Evolutionary conservation across 2,329 filamentous ascomycete species (phyloP), one percentile per base, ranked within the genome.

Genomic region (Davidsoniella australis): DNA sequence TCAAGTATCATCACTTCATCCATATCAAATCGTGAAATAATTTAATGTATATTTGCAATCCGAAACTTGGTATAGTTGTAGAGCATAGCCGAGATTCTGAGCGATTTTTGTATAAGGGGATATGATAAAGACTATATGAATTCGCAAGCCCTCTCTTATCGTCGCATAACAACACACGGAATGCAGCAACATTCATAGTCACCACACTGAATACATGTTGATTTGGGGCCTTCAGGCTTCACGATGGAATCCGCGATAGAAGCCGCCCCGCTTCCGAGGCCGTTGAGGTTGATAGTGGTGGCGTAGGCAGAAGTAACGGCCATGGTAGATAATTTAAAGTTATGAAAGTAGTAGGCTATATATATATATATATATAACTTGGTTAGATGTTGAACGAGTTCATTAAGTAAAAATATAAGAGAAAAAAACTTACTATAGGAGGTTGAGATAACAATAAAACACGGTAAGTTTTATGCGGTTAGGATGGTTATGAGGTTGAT

Each of bases 151-250:
- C 12, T 16, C 8, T 38, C 16, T n/a, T 6, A 17, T 41, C 39
- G 36, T 63, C 58, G 73, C 64, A 75, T 68, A 37, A 75, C 65
- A 7, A 62, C 65, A 54, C 72, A 75, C 1, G 68, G 67, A 52
- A 75, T 72, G 57, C 72, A 76, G 59, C 72, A 76, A 59, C 71
- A 75, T 46, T 71, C 63, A 55, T 64, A 68, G 37, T 66, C 69
- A 54, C 67, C 70, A 55, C 70, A 72, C 56, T 71, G 65, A 53
- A 72, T 63, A 56, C 70, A 73, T 51, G 64, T 66, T 2, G 68
- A 69, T 58, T 68, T 66, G 40, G 62, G 63, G 29, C 63, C 65
- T 39, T 61, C 62, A 6, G 68, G 67, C 62, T 74, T 75, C 55
- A 73, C 58, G 57, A 75, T 70, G 56, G 61, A 68, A 55, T 68